Evolutionary conservation across 1,284 basidiomycete species (phyloP).

Genomic region (Phellopilus nigrolimitatus): DNA sequence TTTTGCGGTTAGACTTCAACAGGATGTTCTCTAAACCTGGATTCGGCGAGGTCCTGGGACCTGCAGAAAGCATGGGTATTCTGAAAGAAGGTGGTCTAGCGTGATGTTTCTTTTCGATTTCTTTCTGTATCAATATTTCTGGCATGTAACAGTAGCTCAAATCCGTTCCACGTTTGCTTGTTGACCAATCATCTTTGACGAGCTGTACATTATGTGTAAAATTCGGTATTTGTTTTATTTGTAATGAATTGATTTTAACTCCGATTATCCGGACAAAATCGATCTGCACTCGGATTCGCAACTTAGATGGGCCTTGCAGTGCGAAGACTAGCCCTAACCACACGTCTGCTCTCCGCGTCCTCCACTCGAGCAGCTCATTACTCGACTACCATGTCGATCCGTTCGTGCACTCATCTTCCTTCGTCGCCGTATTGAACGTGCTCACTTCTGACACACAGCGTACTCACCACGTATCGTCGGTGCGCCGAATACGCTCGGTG

Average conservation of each 20-base stretch:
- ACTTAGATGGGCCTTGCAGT: constrained; percentile 24
- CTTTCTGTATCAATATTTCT: constrained; percentile 16
- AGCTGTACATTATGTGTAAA: too few relatives aligned
- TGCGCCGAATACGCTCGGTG: constrained; percentile 90
- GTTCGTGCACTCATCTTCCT: constrained; percentile 36
- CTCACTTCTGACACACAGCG: constrained; percentile 38
- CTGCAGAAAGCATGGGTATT: constrained; percentile 35
- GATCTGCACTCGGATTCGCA: not conserved
- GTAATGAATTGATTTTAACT: not conserved
- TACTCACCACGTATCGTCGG: constrained; percentile 78
- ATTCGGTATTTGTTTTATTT: too few relatives aligned
- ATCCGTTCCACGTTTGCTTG: too few relatives aligned
- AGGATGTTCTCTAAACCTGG: constrained; percentile 63
- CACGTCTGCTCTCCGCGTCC: constrained; percentile 53
- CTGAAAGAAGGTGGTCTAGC: constrained; percentile 17
- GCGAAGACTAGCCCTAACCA: constrained; percentile 53
- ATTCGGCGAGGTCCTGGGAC: constrained; percentile 42
- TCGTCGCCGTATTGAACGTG: constrained; percentile 18
- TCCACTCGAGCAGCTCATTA: constrained; percentile 31
- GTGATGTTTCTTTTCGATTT: constrained; percentile 21
- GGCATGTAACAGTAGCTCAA: too few relatives aligned
- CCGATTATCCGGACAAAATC: constrained; percentile 7
- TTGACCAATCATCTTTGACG: too few relatives aligned
- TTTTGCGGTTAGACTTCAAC: constrained; percentile 83
- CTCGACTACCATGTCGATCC: constrained; percentile 48